phyloP scores from a whole-genome alignment of 1,284 basidiomycete genomes.

The Microbotryum saponariae region DNA sequence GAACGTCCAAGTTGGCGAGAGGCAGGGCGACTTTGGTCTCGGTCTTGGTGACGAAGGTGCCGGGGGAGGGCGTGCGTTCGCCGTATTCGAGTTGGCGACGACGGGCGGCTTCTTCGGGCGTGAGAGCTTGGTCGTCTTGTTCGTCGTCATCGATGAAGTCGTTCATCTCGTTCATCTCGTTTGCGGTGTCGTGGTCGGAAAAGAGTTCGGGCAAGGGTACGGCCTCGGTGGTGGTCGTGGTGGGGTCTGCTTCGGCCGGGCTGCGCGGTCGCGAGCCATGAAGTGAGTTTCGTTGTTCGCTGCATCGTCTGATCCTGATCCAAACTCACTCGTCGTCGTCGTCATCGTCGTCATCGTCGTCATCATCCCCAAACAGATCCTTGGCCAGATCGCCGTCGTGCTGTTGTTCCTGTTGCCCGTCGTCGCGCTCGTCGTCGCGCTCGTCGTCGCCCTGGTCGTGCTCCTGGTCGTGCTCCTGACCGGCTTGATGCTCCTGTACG shows the following conservation, averaged over 20 bases:
- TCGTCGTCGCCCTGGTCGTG: too few relatives aligned
- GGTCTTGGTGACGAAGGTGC: constrained; percentile 8
- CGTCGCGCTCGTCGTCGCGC: background rate
- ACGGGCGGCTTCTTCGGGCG: constrained; percentile 58
- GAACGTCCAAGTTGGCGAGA: constrained; percentile 68
- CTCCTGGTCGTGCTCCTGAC: too few relatives aligned
- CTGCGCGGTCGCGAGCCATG: background rate
- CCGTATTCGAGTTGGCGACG: constrained; percentile 68
- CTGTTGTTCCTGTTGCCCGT: background rate
- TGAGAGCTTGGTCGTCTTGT: constrained; percentile 55
- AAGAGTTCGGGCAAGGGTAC: background rate
- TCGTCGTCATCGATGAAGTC: constrained; percentile 23
- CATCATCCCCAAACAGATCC: constrained; percentile 56
- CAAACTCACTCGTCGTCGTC: constrained; percentile 51
- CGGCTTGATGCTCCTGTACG: too few relatives aligned
- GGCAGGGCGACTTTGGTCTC: constrained; percentile 59
- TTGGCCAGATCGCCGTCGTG: constrained; percentile 48
- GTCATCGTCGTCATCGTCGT: constrained; percentile 64
- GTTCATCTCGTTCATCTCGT: constrained; percentile 31
- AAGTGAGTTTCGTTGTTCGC: too few relatives aligned
- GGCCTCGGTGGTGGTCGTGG: background rate
- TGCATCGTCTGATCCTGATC: too few relatives aligned
- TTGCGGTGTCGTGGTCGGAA: too few relatives aligned
- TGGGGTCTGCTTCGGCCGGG: background rate
- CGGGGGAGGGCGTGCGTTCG: constrained; percentile 46